Conservation (phyloP, 2,329 filamentous ascomycete species). For the Botryotinia calthae region DNA sequence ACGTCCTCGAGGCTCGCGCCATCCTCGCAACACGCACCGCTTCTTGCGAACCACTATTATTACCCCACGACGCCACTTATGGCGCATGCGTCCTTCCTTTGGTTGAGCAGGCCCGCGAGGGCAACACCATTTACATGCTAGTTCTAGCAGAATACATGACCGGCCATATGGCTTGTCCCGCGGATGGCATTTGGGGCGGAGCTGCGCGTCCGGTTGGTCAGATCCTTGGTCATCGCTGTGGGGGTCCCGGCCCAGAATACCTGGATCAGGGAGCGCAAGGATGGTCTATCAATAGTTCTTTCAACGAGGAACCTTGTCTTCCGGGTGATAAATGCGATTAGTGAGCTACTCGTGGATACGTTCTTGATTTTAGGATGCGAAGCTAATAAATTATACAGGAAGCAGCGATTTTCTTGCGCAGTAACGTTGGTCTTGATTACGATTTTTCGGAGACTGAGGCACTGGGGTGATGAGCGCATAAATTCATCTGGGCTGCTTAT, state of each 20-base stretch:
- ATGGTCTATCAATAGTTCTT: neutral
- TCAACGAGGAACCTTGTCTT: neutral
- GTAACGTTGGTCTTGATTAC: too few relatives aligned
- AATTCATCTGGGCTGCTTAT: neutral
- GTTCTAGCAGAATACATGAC: neutral
- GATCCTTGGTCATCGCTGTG: neutral
- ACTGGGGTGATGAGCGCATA: neutral
- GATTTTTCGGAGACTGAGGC: too few relatives aligned
- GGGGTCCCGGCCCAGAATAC: neutral
- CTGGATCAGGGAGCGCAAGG: neutral
- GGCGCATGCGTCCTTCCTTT: neutral
- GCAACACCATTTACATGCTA: neutral
- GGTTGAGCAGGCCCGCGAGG: neutral
- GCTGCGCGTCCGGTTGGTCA: neutral
- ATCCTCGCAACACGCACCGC: neutral
- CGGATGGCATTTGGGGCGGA: neutral
- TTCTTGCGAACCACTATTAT: accelerated
- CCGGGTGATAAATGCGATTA: neutral
- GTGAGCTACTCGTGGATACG: neutral
- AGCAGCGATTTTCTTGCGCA: neutral
- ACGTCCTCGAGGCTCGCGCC: neutral
- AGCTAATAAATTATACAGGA: neutral
- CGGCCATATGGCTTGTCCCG: neutral
- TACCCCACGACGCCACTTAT: neutral
- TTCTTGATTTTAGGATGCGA: neutral